These are phyloP conservation scores for Fusarium verticillioides DNA, from an alignment of 2,329 filamentous ascomycete species.

Conservation along the genomic window DNA sequence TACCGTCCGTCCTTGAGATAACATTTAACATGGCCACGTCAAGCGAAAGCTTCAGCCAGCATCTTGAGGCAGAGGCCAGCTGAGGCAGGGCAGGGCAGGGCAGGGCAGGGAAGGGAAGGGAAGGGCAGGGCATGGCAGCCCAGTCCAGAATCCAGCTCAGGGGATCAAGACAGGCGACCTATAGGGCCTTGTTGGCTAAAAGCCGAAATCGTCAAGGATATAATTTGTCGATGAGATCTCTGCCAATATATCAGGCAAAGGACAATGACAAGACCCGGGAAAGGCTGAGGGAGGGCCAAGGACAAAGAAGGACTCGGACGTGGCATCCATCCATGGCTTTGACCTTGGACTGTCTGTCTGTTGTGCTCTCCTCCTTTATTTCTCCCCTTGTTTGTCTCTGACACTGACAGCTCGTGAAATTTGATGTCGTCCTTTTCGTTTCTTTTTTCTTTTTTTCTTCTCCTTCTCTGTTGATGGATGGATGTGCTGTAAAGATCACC, in stretches of 20 bases:
- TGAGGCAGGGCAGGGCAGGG: constrained; percentile 23
- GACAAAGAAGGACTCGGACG: neutral
- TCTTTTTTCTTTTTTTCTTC: neutral
- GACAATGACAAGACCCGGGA: neutral
- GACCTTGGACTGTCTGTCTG: constrained; percentile 14
- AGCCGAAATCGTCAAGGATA: neutral
- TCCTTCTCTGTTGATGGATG: neutral
- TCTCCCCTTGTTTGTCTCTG: constrained; percentile 21
- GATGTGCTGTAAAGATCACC: constrained; percentile 28
- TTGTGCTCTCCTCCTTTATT: constrained; percentile 19
- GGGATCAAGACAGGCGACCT: constrained; percentile 1
- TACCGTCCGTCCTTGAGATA: constrained; percentile 16
- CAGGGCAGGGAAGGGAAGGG: no score
- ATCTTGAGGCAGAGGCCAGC: constrained; percentile 8
- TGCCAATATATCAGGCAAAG: neutral
- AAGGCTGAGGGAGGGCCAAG: neutral
- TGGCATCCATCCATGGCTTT: constrained; percentile 1
- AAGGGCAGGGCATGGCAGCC: constrained; percentile 6
- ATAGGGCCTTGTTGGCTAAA: neutral
- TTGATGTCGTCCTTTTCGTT: constrained; percentile 14
- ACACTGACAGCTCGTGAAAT: constrained; percentile 9
- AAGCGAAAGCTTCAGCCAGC: constrained; percentile 3
- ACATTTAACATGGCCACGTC: constrained; percentile 20
- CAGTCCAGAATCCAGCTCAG: constrained; percentile 2
- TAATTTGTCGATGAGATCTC: neutral